A percentile compares a stretch with the other conserved stretches of the same genome.
Evolutionary conservation across 176 grass and related monocot species (phyloP).

Genomic region (Phoenix roebelenii): DNA sequence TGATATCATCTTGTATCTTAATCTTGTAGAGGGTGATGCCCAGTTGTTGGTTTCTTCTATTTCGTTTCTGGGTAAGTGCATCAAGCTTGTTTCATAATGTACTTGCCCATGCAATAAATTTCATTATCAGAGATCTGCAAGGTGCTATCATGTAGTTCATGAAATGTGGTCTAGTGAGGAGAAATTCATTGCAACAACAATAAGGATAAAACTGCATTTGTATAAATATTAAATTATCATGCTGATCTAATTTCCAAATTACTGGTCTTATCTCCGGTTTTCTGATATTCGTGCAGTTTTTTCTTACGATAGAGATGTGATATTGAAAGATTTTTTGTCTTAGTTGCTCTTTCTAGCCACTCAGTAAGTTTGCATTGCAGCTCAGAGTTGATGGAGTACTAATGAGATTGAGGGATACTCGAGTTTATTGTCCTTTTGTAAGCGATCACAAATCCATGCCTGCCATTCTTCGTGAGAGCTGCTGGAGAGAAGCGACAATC

Average conservation of each 20-base stretch:
- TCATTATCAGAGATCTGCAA: too few relatives aligned
- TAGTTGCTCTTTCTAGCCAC: not conserved
- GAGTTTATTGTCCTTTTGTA: constrained; percentile 73
- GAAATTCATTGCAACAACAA: too few relatives aligned
- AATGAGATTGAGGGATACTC: constrained; percentile 85
- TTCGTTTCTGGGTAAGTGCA: constrained; percentile 68
- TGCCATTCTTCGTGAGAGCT: constrained; percentile 57
- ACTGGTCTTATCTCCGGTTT: too few relatives aligned
- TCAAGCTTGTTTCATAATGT: too few relatives aligned
- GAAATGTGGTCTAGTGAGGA: too few relatives aligned
- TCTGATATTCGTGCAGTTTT: too few relatives aligned
- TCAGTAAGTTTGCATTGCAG: constrained; percentile 22
- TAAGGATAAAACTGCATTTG: too few relatives aligned
- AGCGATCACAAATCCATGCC: constrained; percentile 30
- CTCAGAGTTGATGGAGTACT: constrained; percentile 84
- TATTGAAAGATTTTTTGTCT: not conserved
- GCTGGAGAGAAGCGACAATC: constrained; percentile 87
- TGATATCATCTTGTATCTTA: constrained; percentile 4
- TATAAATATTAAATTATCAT: too few relatives aligned
- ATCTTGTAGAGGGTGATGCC: constrained; percentile 87
- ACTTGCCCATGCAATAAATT: too few relatives aligned
- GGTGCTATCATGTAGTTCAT: too few relatives aligned
- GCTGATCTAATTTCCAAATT: too few relatives aligned
- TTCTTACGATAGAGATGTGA: too few relatives aligned
- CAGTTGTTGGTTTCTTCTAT: constrained; percentile 83